Evolutionary conservation across 306 rosid genomes (phyloP), one percentile per base, ranked within the genome.

Genomic region (Pachyrhizus erosus): DNA sequence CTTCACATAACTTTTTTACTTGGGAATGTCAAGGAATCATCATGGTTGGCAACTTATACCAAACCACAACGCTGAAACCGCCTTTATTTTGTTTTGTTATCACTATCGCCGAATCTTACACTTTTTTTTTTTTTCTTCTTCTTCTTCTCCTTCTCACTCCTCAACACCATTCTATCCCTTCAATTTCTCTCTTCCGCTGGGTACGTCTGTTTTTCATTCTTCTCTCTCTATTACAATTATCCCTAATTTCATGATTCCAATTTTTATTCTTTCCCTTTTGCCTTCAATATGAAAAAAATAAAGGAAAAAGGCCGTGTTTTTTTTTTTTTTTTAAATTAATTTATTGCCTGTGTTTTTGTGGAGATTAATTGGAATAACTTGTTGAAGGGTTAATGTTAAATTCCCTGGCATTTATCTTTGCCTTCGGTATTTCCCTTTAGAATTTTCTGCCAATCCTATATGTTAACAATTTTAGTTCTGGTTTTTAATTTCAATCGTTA

Each of bases 331-430:
- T 9, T 5, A 52, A 6, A 5, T 37, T 39, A 9, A 24, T 68
- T 51, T 9, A 0, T 37, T 68, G 18, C 11, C 20, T 39, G 21
- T 54, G 5, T 39, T 37, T 77, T 33, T 17, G 1, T 54, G 9
- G 23, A 9, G 29, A 75, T 66, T 26, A 37, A 82, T 73, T 18
- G 52, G n/a, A 75, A 64, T 31, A 31, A 20, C 48, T 76, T 45
- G 65, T 52, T 40, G 77, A 27, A 66, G 76, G 64, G 65, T 68
- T 54, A n/a, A 29, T 67, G n/a, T 67, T 58, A 21, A 31, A 54
- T 55, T 82, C 20, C 9, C 40, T 37, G 18, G 9, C 68, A 14
- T 26, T 60, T 13, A 26, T 2, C 8, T 26, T 67, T 66, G 0
- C 61, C 9, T 7, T 29, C 1, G 39, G 39, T 34, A 5, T 57